A percentile compares a stretch with the other conserved stretches of the same genome.
phyloP scores from a whole-genome alignment of 2,329 filamentous ascomycete genomes.

The Pseudogymnoascus sp. region DNA sequence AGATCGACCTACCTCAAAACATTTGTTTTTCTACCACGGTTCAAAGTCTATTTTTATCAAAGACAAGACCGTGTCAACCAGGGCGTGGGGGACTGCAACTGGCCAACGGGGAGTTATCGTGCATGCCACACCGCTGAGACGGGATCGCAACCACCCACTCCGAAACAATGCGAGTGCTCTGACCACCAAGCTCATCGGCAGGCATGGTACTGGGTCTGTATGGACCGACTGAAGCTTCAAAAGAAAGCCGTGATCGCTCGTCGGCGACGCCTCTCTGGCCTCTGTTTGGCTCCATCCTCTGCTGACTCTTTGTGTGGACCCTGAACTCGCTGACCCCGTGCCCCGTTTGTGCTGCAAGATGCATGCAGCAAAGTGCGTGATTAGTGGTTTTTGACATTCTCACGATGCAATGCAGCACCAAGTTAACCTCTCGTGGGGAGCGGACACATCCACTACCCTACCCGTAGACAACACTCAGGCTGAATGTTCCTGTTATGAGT shows the following conservation, averaged over 20 bases:
- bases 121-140: conserved; percentile 1
- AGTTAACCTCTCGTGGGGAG: neutral
- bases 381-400: neutral
- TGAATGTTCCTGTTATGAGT: neutral
- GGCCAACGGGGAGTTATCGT: neutral
- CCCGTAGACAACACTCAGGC: neutral
- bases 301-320: neutral
- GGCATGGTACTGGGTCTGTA: neutral
- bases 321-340: neutral
- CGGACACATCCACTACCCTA: neutral
- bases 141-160: neutral
- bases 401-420: neutral
- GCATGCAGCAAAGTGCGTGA: neutral
- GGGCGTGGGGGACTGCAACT: neutral
- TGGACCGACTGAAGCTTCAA: neutral
- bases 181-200: neutral
- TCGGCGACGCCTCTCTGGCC: neutral
- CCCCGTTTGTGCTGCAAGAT: neutral
- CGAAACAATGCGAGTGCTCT: conserved; percentile 2
- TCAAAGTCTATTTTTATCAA: conserved; percentile 3
- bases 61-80: neutral
- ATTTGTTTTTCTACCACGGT: neutral
- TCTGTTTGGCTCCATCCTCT: neutral
- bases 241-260: neutral
- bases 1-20: neutral